Conservation (phyloP, 345 rosid genomes). For the Jatropha curcas region DNA sequence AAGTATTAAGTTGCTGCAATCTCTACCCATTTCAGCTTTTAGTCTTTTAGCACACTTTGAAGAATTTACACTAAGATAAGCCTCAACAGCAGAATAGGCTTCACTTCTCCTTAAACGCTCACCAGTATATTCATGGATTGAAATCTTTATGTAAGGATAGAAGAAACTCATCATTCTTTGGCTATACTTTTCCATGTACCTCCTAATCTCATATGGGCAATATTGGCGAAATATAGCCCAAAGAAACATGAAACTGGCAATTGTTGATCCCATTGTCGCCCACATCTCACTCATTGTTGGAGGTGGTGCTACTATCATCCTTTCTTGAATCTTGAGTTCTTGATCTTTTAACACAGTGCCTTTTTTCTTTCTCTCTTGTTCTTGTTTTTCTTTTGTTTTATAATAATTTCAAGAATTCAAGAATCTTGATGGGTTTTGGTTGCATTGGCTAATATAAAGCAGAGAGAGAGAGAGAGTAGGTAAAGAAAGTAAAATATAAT, state of each 20-base stretch:
- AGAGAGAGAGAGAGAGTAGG: not conserved
- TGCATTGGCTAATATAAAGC: not conserved
- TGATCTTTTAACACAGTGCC: not conserved
- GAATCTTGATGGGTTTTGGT: slow-evolving; percentile 1
- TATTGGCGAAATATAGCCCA: slow-evolving; percentile 55
- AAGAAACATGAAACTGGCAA: slow-evolving; percentile 57
- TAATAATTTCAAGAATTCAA: not conserved
- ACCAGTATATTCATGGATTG: slow-evolving; percentile 49
- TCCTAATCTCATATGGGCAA: slow-evolving; percentile 54
- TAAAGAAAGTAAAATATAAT: not conserved
- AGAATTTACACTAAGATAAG: slow-evolving; percentile 48
- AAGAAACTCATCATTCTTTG: slow-evolving; percentile 32
- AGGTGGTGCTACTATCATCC: slow-evolving; percentile 25
- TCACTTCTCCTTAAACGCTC: slow-evolving; percentile 52
- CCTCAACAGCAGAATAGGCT: slow-evolving; percentile 56
- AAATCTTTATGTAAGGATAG: slow-evolving; percentile 50
- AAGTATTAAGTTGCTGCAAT: slow-evolving; percentile 41
- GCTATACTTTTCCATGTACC: slow-evolving; percentile 39
- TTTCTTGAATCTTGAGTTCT: not conserved
- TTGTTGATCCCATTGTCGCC: slow-evolving; percentile 58
- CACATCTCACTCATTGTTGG: slow-evolving; percentile 47
- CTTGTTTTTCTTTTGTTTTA: not conserved
- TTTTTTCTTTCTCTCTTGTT: not conserved
- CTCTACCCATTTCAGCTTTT: slow-evolving; percentile 51
- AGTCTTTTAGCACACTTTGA: slow-evolving; percentile 46